Conservation (phyloP, 2,329 filamentous ascomycete genomes). For the Trichoderma sp. region DNA sequence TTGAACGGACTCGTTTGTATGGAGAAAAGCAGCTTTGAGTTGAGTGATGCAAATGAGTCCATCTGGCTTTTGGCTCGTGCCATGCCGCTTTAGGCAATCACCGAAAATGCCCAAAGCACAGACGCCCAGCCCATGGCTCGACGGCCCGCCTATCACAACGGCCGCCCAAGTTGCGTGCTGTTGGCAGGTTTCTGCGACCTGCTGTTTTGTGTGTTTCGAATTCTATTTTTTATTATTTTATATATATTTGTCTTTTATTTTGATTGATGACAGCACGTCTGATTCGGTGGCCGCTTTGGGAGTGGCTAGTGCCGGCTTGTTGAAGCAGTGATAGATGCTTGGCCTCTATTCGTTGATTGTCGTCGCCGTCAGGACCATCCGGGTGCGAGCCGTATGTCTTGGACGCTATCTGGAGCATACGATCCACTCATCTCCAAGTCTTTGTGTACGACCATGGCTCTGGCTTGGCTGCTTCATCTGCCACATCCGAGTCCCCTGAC, state of each 20-base stretch:
- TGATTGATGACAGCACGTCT: background rate
- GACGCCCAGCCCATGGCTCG: background rate
- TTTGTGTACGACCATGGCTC: background rate
- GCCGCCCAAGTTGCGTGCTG: slow-evolving; percentile 5
- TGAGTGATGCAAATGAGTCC: background rate
- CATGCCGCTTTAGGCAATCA: slow-evolving; percentile 2
- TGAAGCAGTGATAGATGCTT: background rate
- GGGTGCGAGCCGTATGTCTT: background rate
- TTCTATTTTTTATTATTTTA: background rate
- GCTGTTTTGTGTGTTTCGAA: background rate
- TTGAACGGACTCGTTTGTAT: background rate
- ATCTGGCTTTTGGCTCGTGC: background rate
- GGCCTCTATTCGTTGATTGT: background rate
- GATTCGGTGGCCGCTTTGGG: background rate
- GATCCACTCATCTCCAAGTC: background rate
- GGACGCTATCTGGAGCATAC: background rate
- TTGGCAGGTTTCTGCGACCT: background rate
- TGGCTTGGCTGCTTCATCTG: background rate
- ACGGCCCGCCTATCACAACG: background rate
- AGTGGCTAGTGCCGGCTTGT: background rate
- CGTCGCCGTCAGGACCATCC: background rate
- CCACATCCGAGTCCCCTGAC: background rate
- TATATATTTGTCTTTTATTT: background rate
- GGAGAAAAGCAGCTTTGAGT: background rate
- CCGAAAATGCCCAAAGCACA: slow-evolving; percentile 4